Base-by-base conservation (phyloP, 495 filamentous ascomycete species). In the Neohortaea acidophila region DNA sequence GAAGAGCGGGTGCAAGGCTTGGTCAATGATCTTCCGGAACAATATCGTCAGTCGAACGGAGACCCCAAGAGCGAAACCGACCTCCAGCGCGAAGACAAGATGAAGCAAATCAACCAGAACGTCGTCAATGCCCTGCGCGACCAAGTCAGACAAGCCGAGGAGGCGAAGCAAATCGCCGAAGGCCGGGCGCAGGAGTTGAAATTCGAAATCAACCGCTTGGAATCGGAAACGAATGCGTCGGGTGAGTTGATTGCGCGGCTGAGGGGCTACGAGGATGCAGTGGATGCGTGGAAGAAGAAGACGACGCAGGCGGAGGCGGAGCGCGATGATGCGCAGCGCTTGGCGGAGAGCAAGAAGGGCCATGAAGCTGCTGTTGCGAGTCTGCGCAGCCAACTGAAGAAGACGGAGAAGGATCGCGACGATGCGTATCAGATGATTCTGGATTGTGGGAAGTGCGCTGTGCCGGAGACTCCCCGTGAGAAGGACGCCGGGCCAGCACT, bases 91-190 rank as follows among this genome's bases (percentile, higher is more conserved):
- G 61, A 56, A 17, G 65, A 72, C 36, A 73, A 73, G 52, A 61
- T 61, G 4, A 59, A 65, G 2, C 57, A 59, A 17, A 65, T 68
- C 1, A 39, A 74, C 9, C 69, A 74, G 33, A 54, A 59, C n/a
- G 37, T 74, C 27, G 64, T 75, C 4, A 63, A 67, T 18, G 65
- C 44, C 12, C 58, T 77, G 22, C 61, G 63, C 22, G 52, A 56
- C 8, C 64, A 75, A 43, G 51, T 72, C 11, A 63, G 62, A 41
- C 59, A 68, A 11, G 59, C 63, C 28, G 58, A 61, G 44, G 22
- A 48, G 17, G 44, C 49, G 43, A 57, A 62, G 36, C 48, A 60
- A 34, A 33, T 45, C n/a, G 31, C 37, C 9, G 36, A 51, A 21
- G 39, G 37, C 25, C 21, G 27, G 31, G 30, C 15, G 17, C 38